phyloP scores from a whole-genome alignment of 2,329 filamentous ascomycete genomes.

The Davidsoniella neocaledoniae region DNA sequence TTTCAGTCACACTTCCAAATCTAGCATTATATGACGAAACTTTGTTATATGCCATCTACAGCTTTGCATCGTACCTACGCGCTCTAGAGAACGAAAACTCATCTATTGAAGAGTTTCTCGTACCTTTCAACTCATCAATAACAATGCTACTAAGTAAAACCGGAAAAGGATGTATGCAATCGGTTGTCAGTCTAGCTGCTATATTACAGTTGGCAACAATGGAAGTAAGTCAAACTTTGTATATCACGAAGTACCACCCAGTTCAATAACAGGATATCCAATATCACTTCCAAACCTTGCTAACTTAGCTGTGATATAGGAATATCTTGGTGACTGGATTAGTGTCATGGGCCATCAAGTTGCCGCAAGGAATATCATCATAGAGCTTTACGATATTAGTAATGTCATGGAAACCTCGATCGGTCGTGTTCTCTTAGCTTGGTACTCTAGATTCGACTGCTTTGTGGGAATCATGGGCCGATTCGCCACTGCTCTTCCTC shows the following conservation, averaged over 20 bases:
- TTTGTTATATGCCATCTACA: conserved; percentile 70
- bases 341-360: conserved; percentile 86
- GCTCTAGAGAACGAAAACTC: conserved; percentile 54
- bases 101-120: conserved; percentile 64
- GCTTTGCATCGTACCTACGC: conserved; percentile 77
- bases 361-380: conserved; percentile 69
- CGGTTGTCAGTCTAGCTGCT: conserved; percentile 60
- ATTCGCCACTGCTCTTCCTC: conserved; percentile 53
- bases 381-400: conserved; percentile 59
- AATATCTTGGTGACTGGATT: conserved; percentile 89
- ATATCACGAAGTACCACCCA: not conserved
- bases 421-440: conserved; percentile 59
- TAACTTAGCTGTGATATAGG: conserved; percentile 33
- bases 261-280: too few species aligned
- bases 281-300: conserved; percentile 9
- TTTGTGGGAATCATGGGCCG: conserved; percentile 71
- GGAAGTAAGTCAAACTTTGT: conserved; percentile 42
- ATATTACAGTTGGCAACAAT: conserved; percentile 86
- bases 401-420: conserved; percentile 55
- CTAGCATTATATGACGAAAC: conserved; percentile 60
- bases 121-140: conserved; percentile 82
- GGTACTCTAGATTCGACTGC: conserved; percentile 82
- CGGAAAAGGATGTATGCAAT: conserved; percentile 24
- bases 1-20: conserved; percentile 52
- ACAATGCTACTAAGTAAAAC: conserved; percentile 44